Conservation (phyloP, 192 early-diverging fungal genomes). For the Spinellus fusiger region DNA sequence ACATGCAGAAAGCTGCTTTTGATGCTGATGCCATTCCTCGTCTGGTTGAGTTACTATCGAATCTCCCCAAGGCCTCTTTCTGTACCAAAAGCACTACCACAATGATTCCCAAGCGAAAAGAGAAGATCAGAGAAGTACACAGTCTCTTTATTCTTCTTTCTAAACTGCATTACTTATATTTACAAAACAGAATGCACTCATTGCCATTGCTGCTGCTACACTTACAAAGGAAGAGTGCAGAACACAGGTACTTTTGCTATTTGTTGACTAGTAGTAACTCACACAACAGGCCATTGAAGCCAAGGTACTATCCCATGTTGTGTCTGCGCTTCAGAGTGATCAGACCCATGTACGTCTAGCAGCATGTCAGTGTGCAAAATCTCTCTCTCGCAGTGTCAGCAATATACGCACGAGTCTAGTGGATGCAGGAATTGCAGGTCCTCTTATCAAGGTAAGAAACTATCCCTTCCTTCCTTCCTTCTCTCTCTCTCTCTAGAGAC, state of each 20-base stretch:
- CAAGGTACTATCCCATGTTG: slow-evolving; percentile 69
- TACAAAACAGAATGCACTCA: slow-evolving; percentile 54
- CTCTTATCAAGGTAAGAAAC: slow-evolving; percentile 54
- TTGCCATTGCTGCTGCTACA: slow-evolving; percentile 66
- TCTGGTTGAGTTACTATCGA: slow-evolving; percentile 55
- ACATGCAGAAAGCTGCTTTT: slow-evolving; percentile 67
- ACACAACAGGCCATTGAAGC: slow-evolving; percentile 72
- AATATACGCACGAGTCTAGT: slow-evolving; percentile 71
- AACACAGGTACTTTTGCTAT: slow-evolving; percentile 41
- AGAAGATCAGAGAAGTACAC: slow-evolving; percentile 62
- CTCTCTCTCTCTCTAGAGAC: no score
- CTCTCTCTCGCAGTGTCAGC: slow-evolving; percentile 70
- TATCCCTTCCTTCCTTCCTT: not conserved
- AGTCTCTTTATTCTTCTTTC: not conserved
- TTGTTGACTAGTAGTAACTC: slow-evolving; percentile 13
- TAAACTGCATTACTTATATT: not conserved
- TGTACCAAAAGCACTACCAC: slow-evolving; percentile 15
- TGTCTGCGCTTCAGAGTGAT: slow-evolving; percentile 54
- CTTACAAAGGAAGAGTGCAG: slow-evolving; percentile 67
- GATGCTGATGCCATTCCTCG: slow-evolving; percentile 69
- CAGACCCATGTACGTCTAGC: slow-evolving; percentile 56
- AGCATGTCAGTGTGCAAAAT: slow-evolving; percentile 73
- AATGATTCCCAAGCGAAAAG: slow-evolving; percentile 34
- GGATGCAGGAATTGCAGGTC: slow-evolving; percentile 65
- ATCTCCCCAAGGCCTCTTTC: no score